phyloP scores from a whole-genome alignment of 345 rosid species.

The Lumnitzera littorea region DNA sequence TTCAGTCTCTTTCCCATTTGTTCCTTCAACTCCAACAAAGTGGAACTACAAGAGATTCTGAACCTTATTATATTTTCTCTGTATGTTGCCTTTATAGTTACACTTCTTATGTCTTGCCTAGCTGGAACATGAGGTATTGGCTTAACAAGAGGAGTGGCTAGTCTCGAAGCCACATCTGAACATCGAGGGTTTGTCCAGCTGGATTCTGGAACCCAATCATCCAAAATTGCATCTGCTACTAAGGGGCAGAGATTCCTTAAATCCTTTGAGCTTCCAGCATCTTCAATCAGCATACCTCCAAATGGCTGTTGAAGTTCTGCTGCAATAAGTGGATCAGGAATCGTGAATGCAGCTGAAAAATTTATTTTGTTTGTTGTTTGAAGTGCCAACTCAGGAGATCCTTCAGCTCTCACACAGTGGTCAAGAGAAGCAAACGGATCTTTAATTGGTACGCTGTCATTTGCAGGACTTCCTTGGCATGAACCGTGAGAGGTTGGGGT shows the following conservation, averaged over 20 bases:
- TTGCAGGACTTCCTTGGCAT: slow-evolving; percentile 55
- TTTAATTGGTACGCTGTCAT: slow-evolving; percentile 31
- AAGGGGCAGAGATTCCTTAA: slow-evolving; percentile 61
- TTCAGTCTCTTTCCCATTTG: slow-evolving; percentile 86
- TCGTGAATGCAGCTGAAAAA: slow-evolving; percentile 32
- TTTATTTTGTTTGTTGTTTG: slow-evolving; percentile 21
- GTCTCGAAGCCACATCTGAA: slow-evolving; percentile 15
- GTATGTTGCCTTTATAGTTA: slow-evolving; percentile 74
- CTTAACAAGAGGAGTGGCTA: slow-evolving; percentile 16
- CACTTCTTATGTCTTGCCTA: slow-evolving; percentile 31
- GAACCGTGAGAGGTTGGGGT: slow-evolving; percentile 79
- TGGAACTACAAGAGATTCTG: slow-evolving; percentile 42
- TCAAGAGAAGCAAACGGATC: slow-evolving; percentile 29
- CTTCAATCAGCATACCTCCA: slow-evolving; percentile 64
- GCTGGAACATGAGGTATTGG: slow-evolving; percentile 18
- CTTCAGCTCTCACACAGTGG: slow-evolving; percentile 18
- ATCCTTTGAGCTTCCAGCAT: slow-evolving; percentile 84
- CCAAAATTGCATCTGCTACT: slow-evolving; percentile 30
- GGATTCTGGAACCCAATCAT: slow-evolving; percentile 47
- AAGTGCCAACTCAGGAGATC: slow-evolving; percentile 34
- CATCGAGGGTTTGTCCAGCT: slow-evolving; percentile 33
- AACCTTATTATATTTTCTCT: slow-evolving; percentile 79
- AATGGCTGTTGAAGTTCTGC: slow-evolving; percentile 41
- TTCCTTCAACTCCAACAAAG: slow-evolving; percentile 58
- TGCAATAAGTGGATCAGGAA: slow-evolving; percentile 32